Base-by-base conservation (phyloP, 2,329 filamentous ascomycete genomes). In the Juglanconis sp. region DNA sequence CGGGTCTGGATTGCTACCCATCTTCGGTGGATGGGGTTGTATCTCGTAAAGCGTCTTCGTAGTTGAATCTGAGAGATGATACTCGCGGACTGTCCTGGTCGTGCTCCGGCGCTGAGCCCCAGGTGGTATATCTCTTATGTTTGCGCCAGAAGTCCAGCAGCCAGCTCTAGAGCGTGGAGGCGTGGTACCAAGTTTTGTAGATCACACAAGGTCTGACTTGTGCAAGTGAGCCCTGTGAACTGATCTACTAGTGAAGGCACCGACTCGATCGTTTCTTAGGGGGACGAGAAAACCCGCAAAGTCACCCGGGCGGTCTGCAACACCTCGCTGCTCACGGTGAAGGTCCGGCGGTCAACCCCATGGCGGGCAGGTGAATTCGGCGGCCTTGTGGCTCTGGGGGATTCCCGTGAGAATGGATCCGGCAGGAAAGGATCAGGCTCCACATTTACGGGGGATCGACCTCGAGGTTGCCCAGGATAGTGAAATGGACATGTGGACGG, bases 1-100 rank as follows among this genome's bases (percentile, higher is more conserved):
- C n/a, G 54, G 46, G 17, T 61, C 42, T 31, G 53, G 53, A 13
- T 63, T 62, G 60, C 68, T 73, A 42, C 77, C 76, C 78, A 80
- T 80, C 6, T 31, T 56, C 15, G 15, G 47, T 47, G 24, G 36
- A n/a, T 42, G 1, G 24, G 32, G 11, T 5, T 10, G 3, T 44
- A 4, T 6, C 40, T 61, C 11, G 35, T 10, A 17, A 10, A 44
- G 6, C 31, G 44, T 5, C 6, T 31, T 31, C 38, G 46, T 38
- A 15, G 53, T 17, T 47, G 30, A 7, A 53, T 30, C 10, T 32
- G 17, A 30, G 1, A 24, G 24, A 24, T 24, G 24, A 24, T 24
- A 24, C 24, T 24, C 24, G 24, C 24, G 24, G 24, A 24, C 24
- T 24, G 24, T 24, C 24, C 24, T 24, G 24, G 24, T 24, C 24